These are phyloP conservation scores for Zygosaccharomyces rouxii DNA, from an alignment of 805 yeast species.

Conservation along the genomic window DNA sequence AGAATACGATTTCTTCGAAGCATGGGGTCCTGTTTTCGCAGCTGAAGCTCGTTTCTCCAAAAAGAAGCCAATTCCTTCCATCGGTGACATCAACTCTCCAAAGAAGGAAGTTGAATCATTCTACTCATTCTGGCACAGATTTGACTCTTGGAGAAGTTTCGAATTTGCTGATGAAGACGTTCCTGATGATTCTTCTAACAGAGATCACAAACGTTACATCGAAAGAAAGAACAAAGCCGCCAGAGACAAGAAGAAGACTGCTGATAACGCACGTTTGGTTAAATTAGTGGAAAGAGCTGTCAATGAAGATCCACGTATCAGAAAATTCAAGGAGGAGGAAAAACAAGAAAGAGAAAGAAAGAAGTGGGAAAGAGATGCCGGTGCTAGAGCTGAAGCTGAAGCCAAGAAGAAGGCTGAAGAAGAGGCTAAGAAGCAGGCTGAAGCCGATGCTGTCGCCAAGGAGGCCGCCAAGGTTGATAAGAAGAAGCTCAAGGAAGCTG, in stretches of 20 bases:
- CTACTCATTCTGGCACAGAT: conserved; percentile 87
- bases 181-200: conserved; percentile 97
- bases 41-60: conserved; percentile 90
- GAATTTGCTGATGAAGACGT: conserved; percentile 98
- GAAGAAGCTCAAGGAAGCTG: conserved; percentile 94
- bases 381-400: conserved; percentile 94
- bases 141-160: conserved; percentile 97
- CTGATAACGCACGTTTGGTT: conserved; percentile 85
- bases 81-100: conserved; percentile 64
- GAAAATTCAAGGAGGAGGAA: conserved; percentile 86
- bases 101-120: conserved; percentile 82
- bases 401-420: conserved; percentile 83
- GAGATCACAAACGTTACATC: conserved; percentile 98
- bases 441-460: conserved; percentile 63
- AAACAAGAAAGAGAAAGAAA: conserved; percentile 89
- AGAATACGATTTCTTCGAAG: conserved; percentile 78
- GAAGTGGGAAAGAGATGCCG: conserved; percentile 98
- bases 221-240: conserved; percentile 96
- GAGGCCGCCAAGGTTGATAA: conserved; percentile 66
- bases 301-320: conserved; percentile 91
- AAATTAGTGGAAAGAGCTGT: conserved; percentile 85
- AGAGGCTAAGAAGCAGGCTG: conserved; percentile 76
- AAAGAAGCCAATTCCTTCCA: conserved; percentile 79
- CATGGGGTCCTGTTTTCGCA: conserved; percentile 89
- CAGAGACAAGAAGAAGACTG: conserved; percentile 96